Percentiles rank a stretch among this genome's conserved stretches.
These are phyloP conservation scores for Rhodotorula sp. DNA, from an alignment of 1,284 basidiomycete genomes.

Conservation along the genomic window DNA sequence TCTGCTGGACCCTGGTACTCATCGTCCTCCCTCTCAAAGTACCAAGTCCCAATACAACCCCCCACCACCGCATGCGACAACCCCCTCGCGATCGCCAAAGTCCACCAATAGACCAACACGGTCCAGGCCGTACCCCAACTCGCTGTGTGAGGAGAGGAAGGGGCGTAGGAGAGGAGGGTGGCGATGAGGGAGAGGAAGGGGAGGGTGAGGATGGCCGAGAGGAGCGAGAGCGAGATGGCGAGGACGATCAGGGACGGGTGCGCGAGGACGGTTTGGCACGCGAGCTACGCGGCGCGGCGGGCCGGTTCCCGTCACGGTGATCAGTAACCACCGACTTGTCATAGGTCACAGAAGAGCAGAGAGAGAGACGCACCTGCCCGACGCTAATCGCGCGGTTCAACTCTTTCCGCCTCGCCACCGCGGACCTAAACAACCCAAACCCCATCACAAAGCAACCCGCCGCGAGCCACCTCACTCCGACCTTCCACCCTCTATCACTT, in stretches of 20 bases:
- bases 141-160: conserved; percentile 50
- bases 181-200: conserved; percentile 84
- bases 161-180: conserved; percentile 71
- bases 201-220: conserved; percentile 68
- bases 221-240: conserved; percentile 71
- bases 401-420: conserved; percentile 64
- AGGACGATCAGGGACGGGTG: conserved; percentile 80
- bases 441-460: conserved; percentile 70
- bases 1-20: conserved; percentile 6
- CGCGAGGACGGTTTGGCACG: conserved; percentile 69
- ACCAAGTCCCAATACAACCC: conserved; percentile 78
- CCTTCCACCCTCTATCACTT: conserved; percentile 23
- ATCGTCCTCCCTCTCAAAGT: conserved; percentile 70
- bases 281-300: conserved; percentile 52
- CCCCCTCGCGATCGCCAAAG: conserved; percentile 81
- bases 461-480: conserved; percentile 66
- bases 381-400: conserved; percentile 64
- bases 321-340: too few species aligned
- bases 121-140: conserved; percentile 35
- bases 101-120: conserved; percentile 78
- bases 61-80: conserved; percentile 70
- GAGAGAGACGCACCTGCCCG: conserved; percentile 56
- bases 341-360: too few species aligned
- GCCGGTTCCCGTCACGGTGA: too few species aligned
- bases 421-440: conserved; percentile 66